Base-by-base conservation (phyloP, 345 rosid genomes). In the Cardiospermum halicacabum region DNA sequence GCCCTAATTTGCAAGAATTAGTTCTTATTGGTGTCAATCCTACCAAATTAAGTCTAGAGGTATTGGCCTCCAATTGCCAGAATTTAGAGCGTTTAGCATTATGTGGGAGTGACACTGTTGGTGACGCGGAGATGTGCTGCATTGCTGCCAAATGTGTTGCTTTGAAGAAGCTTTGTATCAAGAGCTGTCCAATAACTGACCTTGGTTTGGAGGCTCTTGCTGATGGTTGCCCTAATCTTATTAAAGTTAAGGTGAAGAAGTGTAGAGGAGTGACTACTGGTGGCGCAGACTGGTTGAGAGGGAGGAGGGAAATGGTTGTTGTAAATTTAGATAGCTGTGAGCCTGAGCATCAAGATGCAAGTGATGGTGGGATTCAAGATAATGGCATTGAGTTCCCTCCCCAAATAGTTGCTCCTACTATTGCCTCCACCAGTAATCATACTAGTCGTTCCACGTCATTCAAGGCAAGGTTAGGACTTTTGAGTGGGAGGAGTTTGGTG, bases 191-290 rank as follows among this genome's bases (percentile, higher is more conserved):
- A 0, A 72, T 84, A 16, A 82, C 92, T 0, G 78, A 85, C 66
- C 74, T 58, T 4, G 96, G 89, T n/a, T 74, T 89, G 81, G 85
- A 87, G 73, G 89, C 92, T 0, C 74, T 89, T 15, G 94, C 78
- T 5, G 61, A 36, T 21, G 92, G 96, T 60, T 90, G 91, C 74
- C 97, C 92, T 0, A 90, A 88, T 69, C 74, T 87, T 81, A 80
- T 90, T 9, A 88, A 90, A 70, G 84, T 88, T 64, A 90, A 88
- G 79, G 85, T 90, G 72, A 90, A 84, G 84, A 90, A 88, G 64
- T 90, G 97, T 62, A 73, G 85, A 78, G 83, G 80, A 28, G 92
- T 90, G 61, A 90, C 95, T 32, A 40, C 49, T n/a, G 80, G 69
- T 21, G 80, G 75, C n/a, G 89, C 78, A 0, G 87, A 78, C 43